phyloP scores from a whole-genome alignment of 2,329 filamentous ascomycete genomes.

The Fusarium dimerum region DNA sequence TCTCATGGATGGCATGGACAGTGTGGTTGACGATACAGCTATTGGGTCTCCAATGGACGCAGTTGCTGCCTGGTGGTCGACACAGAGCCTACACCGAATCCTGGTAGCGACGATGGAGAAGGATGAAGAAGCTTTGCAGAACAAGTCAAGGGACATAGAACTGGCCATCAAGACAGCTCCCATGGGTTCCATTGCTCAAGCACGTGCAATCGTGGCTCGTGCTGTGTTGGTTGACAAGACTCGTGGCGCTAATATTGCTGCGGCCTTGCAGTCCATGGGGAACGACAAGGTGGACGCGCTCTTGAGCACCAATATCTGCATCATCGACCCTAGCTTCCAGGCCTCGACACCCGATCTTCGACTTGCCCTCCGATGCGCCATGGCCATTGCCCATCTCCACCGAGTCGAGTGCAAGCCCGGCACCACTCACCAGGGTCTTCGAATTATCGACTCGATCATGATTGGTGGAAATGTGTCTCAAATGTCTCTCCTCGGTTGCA shows the following conservation, averaged over 20 bases:
- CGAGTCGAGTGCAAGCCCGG: slow-evolving; percentile 39
- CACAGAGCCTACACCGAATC: slow-evolving; percentile 67
- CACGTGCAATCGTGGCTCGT: slow-evolving; percentile 60
- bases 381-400: slow-evolving; percentile 60
- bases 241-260: slow-evolving; percentile 57
- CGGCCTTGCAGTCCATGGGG: slow-evolving; percentile 53
- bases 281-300: slow-evolving; percentile 30
- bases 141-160: slow-evolving; percentile 52
- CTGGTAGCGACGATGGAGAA: slow-evolving; percentile 65
- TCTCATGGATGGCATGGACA: slow-evolving; percentile 73
- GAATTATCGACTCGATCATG: slow-evolving; percentile 51
- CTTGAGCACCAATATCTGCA: slow-evolving; percentile 34
- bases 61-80: slow-evolving; percentile 89
- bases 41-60: slow-evolving; percentile 88
- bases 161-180: slow-evolving; percentile 75
- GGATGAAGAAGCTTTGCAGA: slow-evolving; percentile 33
- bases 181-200: slow-evolving; percentile 70
- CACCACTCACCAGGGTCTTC: slow-evolving; percentile 44
- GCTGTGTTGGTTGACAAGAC: slow-evolving; percentile 57
- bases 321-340: slow-evolving; percentile 47
- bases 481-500: slow-evolving; percentile 61
- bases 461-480: slow-evolving; percentile 42
- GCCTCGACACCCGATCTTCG: slow-evolving; percentile 52
- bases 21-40: slow-evolving; percentile 80
- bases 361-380: slow-evolving; percentile 60